Evolutionary conservation across 176 grass and related monocot species (phyloP).

Genomic region (Hordeum marinum): DNA sequence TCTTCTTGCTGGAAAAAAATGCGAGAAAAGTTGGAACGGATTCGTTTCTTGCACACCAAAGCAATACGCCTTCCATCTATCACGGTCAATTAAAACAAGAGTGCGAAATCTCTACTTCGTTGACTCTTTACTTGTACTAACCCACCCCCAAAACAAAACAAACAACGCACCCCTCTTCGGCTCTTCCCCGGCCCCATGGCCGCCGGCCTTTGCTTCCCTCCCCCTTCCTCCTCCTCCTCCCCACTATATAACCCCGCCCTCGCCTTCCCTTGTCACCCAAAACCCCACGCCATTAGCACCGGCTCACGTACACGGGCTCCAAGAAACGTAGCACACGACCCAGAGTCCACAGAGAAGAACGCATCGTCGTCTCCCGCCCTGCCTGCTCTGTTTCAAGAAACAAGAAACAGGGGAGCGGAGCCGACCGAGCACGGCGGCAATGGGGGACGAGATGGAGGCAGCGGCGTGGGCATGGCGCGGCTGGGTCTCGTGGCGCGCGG

Average conservation of each 20-base stretch:
- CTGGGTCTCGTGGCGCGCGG: constrained; percentile 37
- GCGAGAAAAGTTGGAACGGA: no score
- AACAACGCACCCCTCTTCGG: not conserved
- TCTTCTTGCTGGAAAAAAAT: no score
- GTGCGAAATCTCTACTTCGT: constrained; percentile 27
- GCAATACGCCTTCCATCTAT: not conserved
- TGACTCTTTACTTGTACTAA: constrained; percentile 39
- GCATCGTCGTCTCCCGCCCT: not conserved
- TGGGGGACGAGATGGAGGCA: constrained; percentile 25
- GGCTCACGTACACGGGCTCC: not conserved
- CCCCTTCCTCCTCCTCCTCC: not conserved
- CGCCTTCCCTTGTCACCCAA: constrained; percentile 32
- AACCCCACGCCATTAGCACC: constrained; percentile 15
- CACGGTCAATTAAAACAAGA: constrained; percentile 47
- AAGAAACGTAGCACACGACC: not conserved
- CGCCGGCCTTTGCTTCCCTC: constrained; percentile 24
- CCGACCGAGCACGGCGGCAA: not conserved
- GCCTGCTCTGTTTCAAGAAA: constrained; percentile 17
- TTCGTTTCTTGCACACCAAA: no score
- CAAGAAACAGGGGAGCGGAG: not conserved
- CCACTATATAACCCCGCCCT: constrained; percentile 55
- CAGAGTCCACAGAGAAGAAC: not conserved
- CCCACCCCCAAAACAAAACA: constrained; percentile 12
- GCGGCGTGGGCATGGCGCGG: not conserved
- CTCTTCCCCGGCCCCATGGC: constrained; percentile 32